Evolutionary conservation across 495 filamentous ascomycete genomes (phyloP).

Genomic region (Tuber indicum): DNA sequence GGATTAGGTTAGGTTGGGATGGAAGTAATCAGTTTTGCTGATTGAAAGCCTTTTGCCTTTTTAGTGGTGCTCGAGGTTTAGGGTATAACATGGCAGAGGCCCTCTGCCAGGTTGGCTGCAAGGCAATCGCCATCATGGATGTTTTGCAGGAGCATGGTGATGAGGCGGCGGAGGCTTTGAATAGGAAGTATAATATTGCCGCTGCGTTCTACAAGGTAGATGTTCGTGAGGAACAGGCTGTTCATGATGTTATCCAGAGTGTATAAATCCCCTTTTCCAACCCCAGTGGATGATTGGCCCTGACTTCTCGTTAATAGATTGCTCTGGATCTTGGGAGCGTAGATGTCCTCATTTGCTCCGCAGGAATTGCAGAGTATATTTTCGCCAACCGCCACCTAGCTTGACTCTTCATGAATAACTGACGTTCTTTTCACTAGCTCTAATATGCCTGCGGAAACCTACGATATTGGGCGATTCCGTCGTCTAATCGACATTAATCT

Average conservation of each 20-base stretch:
- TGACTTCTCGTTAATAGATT: slow-evolving; percentile 21
- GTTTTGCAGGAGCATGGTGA: slow-evolving; percentile 67
- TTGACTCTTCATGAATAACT: slow-evolving; percentile 35
- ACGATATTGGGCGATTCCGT: slow-evolving; percentile 56
- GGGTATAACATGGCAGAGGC: slow-evolving; percentile 72
- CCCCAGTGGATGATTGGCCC: slow-evolving; percentile 8
- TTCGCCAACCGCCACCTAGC: background rate
- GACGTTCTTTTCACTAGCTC: slow-evolving; percentile 49
- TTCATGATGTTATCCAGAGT: slow-evolving; percentile 49
- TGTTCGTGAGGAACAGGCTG: slow-evolving; percentile 55
- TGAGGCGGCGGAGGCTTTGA: slow-evolving; percentile 57
- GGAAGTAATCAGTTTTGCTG: background rate
- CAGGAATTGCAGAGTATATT: slow-evolving; percentile 71
- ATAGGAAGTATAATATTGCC: slow-evolving; percentile 60
- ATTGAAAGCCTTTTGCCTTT: background rate
- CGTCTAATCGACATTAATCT: slow-evolving; percentile 71
- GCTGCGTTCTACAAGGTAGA: slow-evolving; percentile 72
- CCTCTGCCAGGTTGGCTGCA: slow-evolving; percentile 64
- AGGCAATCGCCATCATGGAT: slow-evolving; percentile 68
- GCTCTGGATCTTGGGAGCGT: slow-evolving; percentile 55
- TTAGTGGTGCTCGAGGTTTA: slow-evolving; percentile 66
- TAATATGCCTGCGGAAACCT: slow-evolving; percentile 57
- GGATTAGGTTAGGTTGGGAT: background rate
- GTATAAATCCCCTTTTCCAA: slow-evolving; percentile 8
- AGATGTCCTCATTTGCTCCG: slow-evolving; percentile 73